Evolutionary conservation across 306 rosid genomes (phyloP), one percentile per base, ranked within the genome.

Genomic region (Citrullus amarus): DNA sequence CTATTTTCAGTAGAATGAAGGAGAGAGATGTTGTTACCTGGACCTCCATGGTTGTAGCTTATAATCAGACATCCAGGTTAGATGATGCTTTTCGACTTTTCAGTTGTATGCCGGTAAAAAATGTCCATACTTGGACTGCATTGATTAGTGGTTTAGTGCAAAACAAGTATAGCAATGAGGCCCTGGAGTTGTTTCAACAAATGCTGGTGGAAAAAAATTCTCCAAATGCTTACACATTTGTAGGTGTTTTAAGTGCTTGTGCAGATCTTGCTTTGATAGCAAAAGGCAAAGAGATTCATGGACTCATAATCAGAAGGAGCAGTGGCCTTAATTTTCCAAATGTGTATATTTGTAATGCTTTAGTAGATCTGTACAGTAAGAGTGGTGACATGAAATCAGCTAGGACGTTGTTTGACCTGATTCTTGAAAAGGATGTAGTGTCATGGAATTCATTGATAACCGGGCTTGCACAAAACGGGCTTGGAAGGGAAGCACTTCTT

Each of bases 341-440:
- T 77, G 82, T 81, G 77, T 81, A 80, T 60, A 50, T 85, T 43
- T 81, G 25, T 34, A 90, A 90, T 85, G 86, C 92, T 81, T 82
- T 88, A 78, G 66, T 88, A 77, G 87, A 90, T 79, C 77, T 88
- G 91, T 90, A 88, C 83, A 81, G 88, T 25, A 88, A 88, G 79
- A 82, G 88, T 66, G 90, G 95, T 39, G 87, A 84, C 82, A 81
- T 83, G 88, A 83, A 79, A 81, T 85, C 92, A 48, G 88, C 91
- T 68, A 80, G 79, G 78, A 78, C 6, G 70, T 81, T 84, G 88
- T 88, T 88, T 85, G 78, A 87, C 63, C 50, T 76, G 77, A 63
- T 74, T 79, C 66, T 59, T 67, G 53, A 62, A 76, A 88, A 79
- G 83, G 91, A 90, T 74, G 72, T 82, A 43, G 67, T 88, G 16